Evolutionary conservation across 139 green algal genomes (phyloP), one percentile per base, ranked within the genome.

Genomic region (Diplosphaera chodatii): DNA sequence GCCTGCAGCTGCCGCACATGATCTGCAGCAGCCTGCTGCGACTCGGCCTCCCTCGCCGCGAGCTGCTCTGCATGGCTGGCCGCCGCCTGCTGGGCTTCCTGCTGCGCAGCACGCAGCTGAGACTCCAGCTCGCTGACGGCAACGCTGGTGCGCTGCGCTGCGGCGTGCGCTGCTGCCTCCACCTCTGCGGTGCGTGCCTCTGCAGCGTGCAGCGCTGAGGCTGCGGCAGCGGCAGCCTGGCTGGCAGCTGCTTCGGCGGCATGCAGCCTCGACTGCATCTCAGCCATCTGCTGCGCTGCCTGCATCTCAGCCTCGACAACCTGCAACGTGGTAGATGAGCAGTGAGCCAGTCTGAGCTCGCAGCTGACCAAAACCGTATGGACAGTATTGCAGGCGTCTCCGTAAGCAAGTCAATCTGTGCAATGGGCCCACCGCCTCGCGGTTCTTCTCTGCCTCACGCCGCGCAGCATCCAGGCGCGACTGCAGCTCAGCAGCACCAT

Each of bases 101-200:
- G 72, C 18, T 77, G 48, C 63, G 85, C 71, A 16, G 84, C 70
- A 4, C 77, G 75, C 41, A 83, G 40, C 25, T 84, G 25, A 77
- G 74, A 48, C 37, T 10, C 10, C 37, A 48, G 10, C 10, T 48
- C 37, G 37, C 8, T 10, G 10, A 48, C 10, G 37, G 37, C 37
- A 48, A 48, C 8, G 37, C 37, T 48, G 37, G 6, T 10, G 8
- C 37, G 6, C 37, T n/a, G 8, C 37, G 8, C 16, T 59, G 48
- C 48, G 13, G 48, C 48, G n/a, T 59, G 48, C 10, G 13, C 16
- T 5, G 48, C 48, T 25, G 16, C 10, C 25, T 23, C 16, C 48
- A 59, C 3, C 10, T 59, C 48, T 3, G 16, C 48, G 3, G 13
- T 18, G 25, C 16, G 16, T 3, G 48, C 48, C 16, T 59, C 48